These are phyloP conservation scores for Hansenula lynferdii DNA, from an alignment of 1,139 yeast genomes.

Conservation along the genomic window DNA sequence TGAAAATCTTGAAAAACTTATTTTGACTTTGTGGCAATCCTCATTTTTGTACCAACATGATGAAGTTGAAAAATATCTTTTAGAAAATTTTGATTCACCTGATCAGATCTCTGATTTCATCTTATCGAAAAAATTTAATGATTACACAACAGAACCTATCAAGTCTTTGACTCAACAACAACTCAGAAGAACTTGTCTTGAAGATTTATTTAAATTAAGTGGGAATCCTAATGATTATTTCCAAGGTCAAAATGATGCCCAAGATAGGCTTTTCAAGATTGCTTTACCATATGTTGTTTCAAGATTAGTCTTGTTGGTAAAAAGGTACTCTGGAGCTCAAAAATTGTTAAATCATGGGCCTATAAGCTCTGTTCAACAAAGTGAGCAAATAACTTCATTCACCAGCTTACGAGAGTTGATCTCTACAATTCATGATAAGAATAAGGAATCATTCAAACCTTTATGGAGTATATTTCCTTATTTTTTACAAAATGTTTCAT, in stretches of 20 bases:
- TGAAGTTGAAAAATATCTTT: slow-evolving; percentile 35
- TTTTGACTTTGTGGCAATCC: slow-evolving; percentile 39
- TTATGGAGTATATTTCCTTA: slow-evolving; percentile 31
- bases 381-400: slow-evolving; percentile 37
- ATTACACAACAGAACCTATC: slow-evolving; percentile 40
- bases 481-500: slow-evolving; percentile 26
- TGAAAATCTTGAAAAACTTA: slow-evolving; percentile 35
- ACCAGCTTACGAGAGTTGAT: slow-evolving; percentile 29
- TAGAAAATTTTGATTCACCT: slow-evolving; percentile 26
- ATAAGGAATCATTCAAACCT: slow-evolving; percentile 15
- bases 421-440: slow-evolving; percentile 10
- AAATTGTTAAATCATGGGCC: slow-evolving; percentile 49
- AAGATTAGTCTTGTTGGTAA: slow-evolving; percentile 45
- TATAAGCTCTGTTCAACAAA: slow-evolving; percentile 44
- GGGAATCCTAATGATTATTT: slow-evolving; percentile 4
- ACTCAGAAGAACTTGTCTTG: slow-evolving; percentile 43
- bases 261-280: slow-evolving; percentile 9
- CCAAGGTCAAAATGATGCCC: too few relatives aligned
- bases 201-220: slow-evolving; percentile 37
- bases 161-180: slow-evolving; percentile 30
- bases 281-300: slow-evolving; percentile 36
- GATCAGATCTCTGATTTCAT: slow-evolving; percentile 26
- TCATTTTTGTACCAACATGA: slow-evolving; percentile 50
- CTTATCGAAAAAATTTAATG: slow-evolving; percentile 29
- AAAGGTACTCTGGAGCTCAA: slow-evolving; percentile 48